Evolutionary conservation across 495 filamentous ascomycete genomes (phyloP).

Genomic region (Sabuloglossum arenarium): DNA sequence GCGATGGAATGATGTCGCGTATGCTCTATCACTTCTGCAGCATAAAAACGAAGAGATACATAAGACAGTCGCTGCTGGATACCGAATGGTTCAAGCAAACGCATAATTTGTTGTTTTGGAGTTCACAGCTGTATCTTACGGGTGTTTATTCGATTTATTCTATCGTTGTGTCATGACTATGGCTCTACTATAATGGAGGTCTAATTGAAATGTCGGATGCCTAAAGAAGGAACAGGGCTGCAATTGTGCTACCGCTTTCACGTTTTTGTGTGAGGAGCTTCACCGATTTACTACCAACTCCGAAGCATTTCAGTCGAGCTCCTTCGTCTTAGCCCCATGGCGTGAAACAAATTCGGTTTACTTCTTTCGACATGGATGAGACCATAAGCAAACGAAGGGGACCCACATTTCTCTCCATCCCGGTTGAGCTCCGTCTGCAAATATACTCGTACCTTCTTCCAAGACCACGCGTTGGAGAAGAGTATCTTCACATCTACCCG

Average conservation of each 20-base stretch:
- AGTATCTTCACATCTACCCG: neutral
- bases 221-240: too few species aligned
- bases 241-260: too few species aligned
- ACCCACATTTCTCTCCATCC: neutral
- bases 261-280: too few species aligned
- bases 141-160: neutral
- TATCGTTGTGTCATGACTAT: neutral
- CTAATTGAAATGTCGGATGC: too few species aligned
- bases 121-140: neutral
- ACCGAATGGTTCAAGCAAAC: slow-evolving; percentile 53
- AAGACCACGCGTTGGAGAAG: neutral
- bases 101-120: slow-evolving; percentile 21
- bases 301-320: too few species aligned
- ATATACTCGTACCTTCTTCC: neutral
- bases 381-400: neutral
- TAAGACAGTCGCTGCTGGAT: slow-evolving; percentile 64
- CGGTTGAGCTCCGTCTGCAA: neutral
- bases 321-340: too few species aligned
- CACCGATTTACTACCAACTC: too few species aligned
- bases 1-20: slow-evolving; percentile 95
- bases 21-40: slow-evolving; percentile 66
- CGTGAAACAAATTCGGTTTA: too few species aligned
- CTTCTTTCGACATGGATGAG: too few species aligned
- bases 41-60: slow-evolving; percentile 97
- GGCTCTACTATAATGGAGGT: too few species aligned